A percentile compares a stretch with the other conserved stretches of the same genome.
Evolutionary conservation across 2,329 filamentous ascomycete genomes (phyloP).

Genomic region (Nakataea oryzae): DNA sequence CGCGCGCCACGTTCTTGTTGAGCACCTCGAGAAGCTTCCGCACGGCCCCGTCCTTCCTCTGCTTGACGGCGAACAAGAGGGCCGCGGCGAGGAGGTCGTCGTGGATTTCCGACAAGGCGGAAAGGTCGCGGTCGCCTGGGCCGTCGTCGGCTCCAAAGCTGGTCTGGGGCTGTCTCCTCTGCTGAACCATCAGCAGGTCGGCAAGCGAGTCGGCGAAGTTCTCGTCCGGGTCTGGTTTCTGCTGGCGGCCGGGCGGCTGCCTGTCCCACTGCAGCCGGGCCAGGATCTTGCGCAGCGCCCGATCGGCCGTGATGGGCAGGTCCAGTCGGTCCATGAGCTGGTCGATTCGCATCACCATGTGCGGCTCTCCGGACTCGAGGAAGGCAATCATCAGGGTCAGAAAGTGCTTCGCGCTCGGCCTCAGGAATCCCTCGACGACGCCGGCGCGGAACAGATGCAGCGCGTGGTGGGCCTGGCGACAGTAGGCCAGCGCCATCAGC

Average conservation of each 20-base stretch:
- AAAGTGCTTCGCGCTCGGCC: slow-evolving; percentile 37
- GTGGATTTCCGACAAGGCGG: not conserved
- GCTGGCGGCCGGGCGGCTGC: not conserved
- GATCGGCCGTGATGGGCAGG: slow-evolving; percentile 14
- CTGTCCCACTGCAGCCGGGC: not conserved
- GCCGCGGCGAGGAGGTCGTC: not conserved
- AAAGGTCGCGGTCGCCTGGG: not conserved
- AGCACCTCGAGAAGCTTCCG: not conserved
- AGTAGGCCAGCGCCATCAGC: slow-evolving; percentile 35
- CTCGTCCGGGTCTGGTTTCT: not conserved
- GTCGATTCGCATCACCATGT: slow-evolving; percentile 29
- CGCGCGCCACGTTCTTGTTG: not conserved
- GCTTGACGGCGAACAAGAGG: not conserved
- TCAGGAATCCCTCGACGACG: slow-evolving; percentile 30
- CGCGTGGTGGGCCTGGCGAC: slow-evolving; percentile 38
- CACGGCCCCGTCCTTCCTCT: not conserved
- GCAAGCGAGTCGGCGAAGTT: not conserved
- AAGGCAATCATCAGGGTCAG: slow-evolving; percentile 42
- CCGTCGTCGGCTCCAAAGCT: too few relatives aligned
- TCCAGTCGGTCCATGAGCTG: slow-evolving; percentile 30
- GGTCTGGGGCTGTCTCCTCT: not conserved
- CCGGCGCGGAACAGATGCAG: slow-evolving; percentile 35
- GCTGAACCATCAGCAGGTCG: not conserved
- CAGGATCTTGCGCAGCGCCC: not conserved
- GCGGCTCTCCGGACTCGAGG: slow-evolving; percentile 31